Percentiles rank a stretch among this genome's conserved stretches.
Conservation (phyloP, 2,329 filamentous ascomycete genomes). For the Lasiodiplodia sp. region DNA sequence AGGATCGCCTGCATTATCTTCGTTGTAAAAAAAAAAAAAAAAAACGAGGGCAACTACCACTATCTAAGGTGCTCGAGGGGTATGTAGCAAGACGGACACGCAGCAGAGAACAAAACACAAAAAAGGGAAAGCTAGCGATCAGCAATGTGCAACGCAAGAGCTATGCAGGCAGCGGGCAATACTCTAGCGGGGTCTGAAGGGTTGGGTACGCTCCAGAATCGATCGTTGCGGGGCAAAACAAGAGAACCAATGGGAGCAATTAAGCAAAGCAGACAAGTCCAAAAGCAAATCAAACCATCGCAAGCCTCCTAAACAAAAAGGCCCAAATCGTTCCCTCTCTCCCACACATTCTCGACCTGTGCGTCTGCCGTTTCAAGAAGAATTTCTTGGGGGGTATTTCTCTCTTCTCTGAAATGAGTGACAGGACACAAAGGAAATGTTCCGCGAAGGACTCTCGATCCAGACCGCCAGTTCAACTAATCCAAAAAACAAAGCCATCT, state of each 20-base stretch:
- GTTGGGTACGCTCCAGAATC: neutral
- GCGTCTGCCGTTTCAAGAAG: conserved; percentile 15
- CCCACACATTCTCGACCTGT: conserved; percentile 16
- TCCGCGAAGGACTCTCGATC: conserved; percentile 25
- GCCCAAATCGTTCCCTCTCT: conserved; percentile 4
- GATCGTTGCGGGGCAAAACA: neutral
- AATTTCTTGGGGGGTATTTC: conserved; percentile 11
- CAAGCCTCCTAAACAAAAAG: conserved; percentile 12
- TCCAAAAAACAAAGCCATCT: conserved; percentile 19
- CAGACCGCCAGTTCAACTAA: conserved; percentile 8
- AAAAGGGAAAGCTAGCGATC: neutral
- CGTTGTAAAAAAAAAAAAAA: conserved; percentile 18
- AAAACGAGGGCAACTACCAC: conserved; percentile 12
- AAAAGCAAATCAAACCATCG: conserved; percentile 13
- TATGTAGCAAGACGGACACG: conserved; percentile 25
- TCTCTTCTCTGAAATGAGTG: conserved; percentile 24
- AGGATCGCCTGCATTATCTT: conserved; percentile 23
- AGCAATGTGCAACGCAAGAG: conserved; percentile 16
- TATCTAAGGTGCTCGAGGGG: conserved; percentile 28
- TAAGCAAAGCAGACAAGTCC: conserved; percentile 17
- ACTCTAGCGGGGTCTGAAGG: conserved; percentile 11
- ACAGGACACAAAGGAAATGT: conserved; percentile 18
- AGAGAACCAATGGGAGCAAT: conserved; percentile 5
- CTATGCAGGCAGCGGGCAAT: neutral
- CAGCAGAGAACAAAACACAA: neutral